Conservation (phyloP, 495 filamentous ascomycete species). For the Penicillium macrosclerotiorum region DNA sequence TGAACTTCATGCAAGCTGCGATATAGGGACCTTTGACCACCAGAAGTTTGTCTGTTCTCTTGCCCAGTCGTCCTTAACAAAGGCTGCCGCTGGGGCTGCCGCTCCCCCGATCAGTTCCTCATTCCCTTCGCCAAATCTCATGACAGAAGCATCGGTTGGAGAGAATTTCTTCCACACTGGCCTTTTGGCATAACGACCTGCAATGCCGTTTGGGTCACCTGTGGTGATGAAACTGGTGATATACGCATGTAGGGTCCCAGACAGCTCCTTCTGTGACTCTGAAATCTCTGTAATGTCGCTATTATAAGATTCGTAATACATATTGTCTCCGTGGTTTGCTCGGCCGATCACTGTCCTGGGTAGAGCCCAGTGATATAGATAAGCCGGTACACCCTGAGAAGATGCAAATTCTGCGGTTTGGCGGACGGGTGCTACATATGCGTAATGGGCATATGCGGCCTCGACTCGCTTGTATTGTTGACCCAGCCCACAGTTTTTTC, state of each 20-base stretch:
- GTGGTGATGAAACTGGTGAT: conserved; percentile 54
- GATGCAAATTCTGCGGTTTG: conserved; percentile 56
- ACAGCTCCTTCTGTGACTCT: conserved; percentile 44
- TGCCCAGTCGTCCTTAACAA: conserved; percentile 43
- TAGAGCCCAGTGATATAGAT: conserved; percentile 60
- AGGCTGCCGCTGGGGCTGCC: conserved; percentile 42
- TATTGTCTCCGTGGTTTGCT: conserved; percentile 61
- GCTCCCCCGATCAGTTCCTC: conserved; percentile 51
- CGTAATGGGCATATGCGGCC: conserved; percentile 64
- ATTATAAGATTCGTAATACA: conserved; percentile 55
- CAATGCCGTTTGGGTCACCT: conserved; percentile 48
- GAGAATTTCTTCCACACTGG: conserved; percentile 31
- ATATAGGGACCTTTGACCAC: conserved; percentile 44
- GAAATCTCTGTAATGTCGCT: conserved; percentile 35
- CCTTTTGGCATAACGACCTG: conserved; percentile 25
- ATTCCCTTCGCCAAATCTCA: conserved; percentile 63
- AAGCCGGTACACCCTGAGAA: conserved; percentile 39
- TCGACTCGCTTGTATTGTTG: conserved; percentile 58
- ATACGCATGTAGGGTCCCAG: conserved; percentile 53
- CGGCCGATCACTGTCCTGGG: conserved; percentile 43
- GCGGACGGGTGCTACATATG: conserved; percentile 63
- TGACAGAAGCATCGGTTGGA: conserved; percentile 21
- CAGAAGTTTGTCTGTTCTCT: conserved; percentile 56
- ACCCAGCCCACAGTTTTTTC: conserved; percentile 40
- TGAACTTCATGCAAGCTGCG: conserved; percentile 24